Evolutionary conservation across 208 protist species (phyloP), one percentile per base, ranked within the genome.

Genomic region (Crithidia fasciculata): DNA sequence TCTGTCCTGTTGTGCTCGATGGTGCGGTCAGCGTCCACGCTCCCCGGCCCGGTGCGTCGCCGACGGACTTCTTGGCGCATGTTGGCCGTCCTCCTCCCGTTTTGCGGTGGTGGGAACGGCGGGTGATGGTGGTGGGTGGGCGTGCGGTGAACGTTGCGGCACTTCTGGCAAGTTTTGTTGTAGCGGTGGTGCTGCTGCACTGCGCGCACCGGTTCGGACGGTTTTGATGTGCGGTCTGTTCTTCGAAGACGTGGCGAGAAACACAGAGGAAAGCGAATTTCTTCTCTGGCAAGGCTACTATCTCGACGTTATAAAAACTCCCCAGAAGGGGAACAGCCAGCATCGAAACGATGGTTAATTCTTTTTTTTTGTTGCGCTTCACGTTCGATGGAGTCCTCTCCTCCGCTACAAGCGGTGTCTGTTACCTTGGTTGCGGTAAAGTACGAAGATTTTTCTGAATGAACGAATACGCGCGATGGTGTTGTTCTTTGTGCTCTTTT

Each of bases 21-120:
- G 64, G 36, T 5, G 52, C 49, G 37, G 39, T 69, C 7, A 37
- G 18, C 39, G 36, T 69, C 13, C 64, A 39, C 39, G 52, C 64
- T 4, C 64, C 64, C 19, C 64, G 18, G 7, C 52, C 64, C 16
- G 64, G 64, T 18, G 64, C 49, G 40, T 69, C 64, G 3, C 4
- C 40, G 2, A 52, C 45, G 19, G 64, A 69, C 49, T 39, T 50
- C 18, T 73, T 78, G 12, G 18, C 52, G 2, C 6, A 10, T 12
- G 37, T 47, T 3, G 41, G n/a, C 7, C 12, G 2, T 5, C 12
- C 8, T 5, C n/a, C 8, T 5, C n/a, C 47, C 10, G 7, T 28
- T 40, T 13, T 2, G 19, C 56, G 59, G 50, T 74, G 69, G 69
- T 67, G 47, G 69, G 8, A 18, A 0, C 47, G 69, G 19, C 69